A percentile compares a stretch with the other conserved stretches of the same genome.
phyloP scores from a whole-genome alignment of 305 asterid genomes.

The Fraxinus sp. region DNA sequence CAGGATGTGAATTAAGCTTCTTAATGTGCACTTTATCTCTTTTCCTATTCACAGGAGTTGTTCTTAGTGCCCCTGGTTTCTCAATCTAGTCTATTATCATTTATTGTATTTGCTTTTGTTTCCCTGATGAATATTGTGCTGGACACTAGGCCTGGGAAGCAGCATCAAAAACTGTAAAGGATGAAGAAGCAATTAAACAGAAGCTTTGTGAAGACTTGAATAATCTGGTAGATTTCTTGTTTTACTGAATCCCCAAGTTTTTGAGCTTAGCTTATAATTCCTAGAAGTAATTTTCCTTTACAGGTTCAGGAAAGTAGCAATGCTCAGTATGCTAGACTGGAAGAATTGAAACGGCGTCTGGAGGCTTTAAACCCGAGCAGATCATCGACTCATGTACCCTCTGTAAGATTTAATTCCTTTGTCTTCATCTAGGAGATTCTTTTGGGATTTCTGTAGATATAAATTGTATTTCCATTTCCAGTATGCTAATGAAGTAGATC shows the following conservation, averaged over 20 bases:
- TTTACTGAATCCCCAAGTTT: background rate
- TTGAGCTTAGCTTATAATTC: constrained; percentile 5
- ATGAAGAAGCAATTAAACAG: constrained; percentile 81
- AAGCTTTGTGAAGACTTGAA: constrained; percentile 83
- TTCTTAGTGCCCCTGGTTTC: background rate
- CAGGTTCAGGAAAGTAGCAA: constrained; percentile 87
- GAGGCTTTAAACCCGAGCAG: constrained; percentile 81
- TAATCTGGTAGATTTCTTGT: constrained; percentile 50
- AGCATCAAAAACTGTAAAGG: constrained; percentile 71
- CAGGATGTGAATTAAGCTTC: constrained; percentile 14
- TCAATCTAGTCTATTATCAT: constrained; percentile 9
- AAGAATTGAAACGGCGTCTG: constrained; percentile 83
- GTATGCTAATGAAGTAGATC: background rate
- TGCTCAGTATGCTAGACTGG: constrained; percentile 72
- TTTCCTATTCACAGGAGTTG: background rate
- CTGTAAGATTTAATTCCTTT: constrained; percentile 43
- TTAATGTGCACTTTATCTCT: constrained; percentile 4
- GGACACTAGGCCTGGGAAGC: constrained; percentile 80
- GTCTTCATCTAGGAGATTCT: constrained; percentile 16
- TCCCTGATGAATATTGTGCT: constrained; percentile 17
- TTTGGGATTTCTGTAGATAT: background rate
- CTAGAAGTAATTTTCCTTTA: constrained; percentile 19
- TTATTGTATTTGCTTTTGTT: background rate
- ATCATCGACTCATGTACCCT: constrained; percentile 42
- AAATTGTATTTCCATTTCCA: constrained; percentile 5